Evolutionary conservation across 2,329 filamentous ascomycete genomes (phyloP), one percentile per base, ranked within the genome.

Genomic region (Penicillium sp.): DNA sequence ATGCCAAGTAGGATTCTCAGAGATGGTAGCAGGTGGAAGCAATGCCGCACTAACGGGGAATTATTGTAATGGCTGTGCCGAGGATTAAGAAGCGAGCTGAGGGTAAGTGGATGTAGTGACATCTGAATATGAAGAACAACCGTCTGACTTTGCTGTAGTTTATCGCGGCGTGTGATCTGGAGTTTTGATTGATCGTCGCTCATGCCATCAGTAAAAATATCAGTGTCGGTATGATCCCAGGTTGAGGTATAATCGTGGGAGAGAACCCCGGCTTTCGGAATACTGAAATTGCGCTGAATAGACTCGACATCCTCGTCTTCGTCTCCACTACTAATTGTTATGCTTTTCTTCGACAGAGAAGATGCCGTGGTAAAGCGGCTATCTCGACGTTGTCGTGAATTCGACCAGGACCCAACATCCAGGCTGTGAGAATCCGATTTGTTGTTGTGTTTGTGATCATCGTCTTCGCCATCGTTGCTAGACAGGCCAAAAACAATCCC

Each of bases 91-190:
- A 83, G 87, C 1, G 82, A 79, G 8, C 81, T 78, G 11, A 89
- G 74, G 1, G 83, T 86, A 52, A 85, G 76, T 0, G 84, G 83
- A 66, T 86, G 83, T 3, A 85, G 74, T 4, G 82, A 83, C 84
- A 88, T 88, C 64, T 88, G 85, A n/a, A 88, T 83, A 66, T 87
- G 84, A 8, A 88, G 74, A 5, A 80, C 80, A 11, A 85, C 65
- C 20, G 71, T 67, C 23, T 68, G 72, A 4, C 66, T 62, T 42
- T 71, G 66, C 40, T 71, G 66, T 23, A 64, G 57, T 2, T 63
- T 59, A 33, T 66, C 57, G 46, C 62, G 63, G 40, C 57, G 61
- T 52, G 66, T 64, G 30, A 70, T 55, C 61, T 70, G 68, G 38
- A 69, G 60, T 35, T 68, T 71, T 5, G 67, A 72, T 26, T 62